Percentiles rank a stretch among this genome's conserved stretches.
These are phyloP conservation scores for Metarhizium brunneum DNA, from an alignment of 2,329 filamentous ascomycete species.

Conservation along the genomic window DNA sequence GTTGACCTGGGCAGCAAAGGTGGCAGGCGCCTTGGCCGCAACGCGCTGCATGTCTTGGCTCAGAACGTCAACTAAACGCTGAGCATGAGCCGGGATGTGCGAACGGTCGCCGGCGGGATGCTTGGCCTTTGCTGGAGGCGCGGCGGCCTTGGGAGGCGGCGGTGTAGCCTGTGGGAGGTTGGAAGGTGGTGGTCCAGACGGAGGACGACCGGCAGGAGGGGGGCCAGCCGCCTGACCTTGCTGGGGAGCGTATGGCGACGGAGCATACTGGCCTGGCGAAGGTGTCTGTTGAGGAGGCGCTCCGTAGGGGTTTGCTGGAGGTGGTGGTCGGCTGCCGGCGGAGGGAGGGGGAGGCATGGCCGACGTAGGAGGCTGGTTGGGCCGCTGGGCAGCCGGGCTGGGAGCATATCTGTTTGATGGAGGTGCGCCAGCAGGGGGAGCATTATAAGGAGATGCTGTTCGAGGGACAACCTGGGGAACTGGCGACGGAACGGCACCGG, in stretches of 20 bases:
- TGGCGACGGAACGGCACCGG: slow-evolving; percentile 54
- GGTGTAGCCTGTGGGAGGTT: slow-evolving; percentile 26
- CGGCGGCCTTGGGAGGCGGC: slow-evolving; percentile 36
- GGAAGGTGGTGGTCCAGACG: slow-evolving; percentile 21
- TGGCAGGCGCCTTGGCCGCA: slow-evolving; percentile 73
- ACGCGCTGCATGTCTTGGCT: slow-evolving; percentile 81
- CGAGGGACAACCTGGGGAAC: slow-evolving; percentile 55
- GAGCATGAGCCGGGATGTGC: slow-evolving; percentile 72
- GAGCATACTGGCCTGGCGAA: slow-evolving; percentile 23
- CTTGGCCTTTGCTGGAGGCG: slow-evolving; percentile 48
- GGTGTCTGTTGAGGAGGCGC: slow-evolving; percentile 38
- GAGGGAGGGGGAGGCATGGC: slow-evolving; percentile 30
- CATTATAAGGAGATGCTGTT: slow-evolving; percentile 78
- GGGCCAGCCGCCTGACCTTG: slow-evolving; percentile 30
- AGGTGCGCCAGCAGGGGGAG: slow-evolving; percentile 61
- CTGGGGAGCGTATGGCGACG: slow-evolving; percentile 26
- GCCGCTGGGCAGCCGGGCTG: slow-evolving; percentile 45
- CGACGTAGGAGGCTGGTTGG: slow-evolving; percentile 31
- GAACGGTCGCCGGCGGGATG: slow-evolving; percentile 80
- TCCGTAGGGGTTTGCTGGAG: slow-evolving; percentile 33
- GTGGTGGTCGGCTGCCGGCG: slow-evolving; percentile 30
- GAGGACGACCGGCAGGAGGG: slow-evolving; percentile 30
- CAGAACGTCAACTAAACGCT: slow-evolving; percentile 73
- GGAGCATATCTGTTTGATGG: slow-evolving; percentile 70
- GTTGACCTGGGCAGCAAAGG: slow-evolving; percentile 80